A percentile compares a stretch with the other conserved stretches of the same genome.
phyloP scores from a whole-genome alignment of 148 eudicot species.

The Drosera capensis region DNA sequence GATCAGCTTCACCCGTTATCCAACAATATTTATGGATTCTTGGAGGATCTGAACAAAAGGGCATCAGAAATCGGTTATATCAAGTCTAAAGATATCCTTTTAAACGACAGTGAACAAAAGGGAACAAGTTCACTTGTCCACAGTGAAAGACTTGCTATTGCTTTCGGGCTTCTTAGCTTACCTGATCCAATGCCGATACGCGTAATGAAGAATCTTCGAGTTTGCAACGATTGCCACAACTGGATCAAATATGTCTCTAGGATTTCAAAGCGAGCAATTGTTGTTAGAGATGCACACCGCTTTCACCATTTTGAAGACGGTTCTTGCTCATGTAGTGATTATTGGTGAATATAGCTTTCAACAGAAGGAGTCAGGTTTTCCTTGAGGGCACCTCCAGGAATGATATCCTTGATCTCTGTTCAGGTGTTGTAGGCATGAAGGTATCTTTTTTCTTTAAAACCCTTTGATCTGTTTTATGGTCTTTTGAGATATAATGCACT shows the following conservation, averaged over 20 bases:
- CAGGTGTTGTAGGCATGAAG: too few relatives aligned
- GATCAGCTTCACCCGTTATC: slow-evolving; percentile 66
- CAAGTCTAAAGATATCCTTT: slow-evolving; percentile 27
- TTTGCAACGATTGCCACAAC: slow-evolving; percentile 82
- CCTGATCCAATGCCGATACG: slow-evolving; percentile 35
- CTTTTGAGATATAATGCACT: too few relatives aligned
- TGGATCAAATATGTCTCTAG: slow-evolving; percentile 66
- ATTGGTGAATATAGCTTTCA: slow-evolving; percentile 24
- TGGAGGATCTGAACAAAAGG: slow-evolving; percentile 41
- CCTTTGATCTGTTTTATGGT: too few relatives aligned
- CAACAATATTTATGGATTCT: slow-evolving; percentile 41
- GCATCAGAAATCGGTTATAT: slow-evolving; percentile 50
- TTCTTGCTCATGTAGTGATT: slow-evolving; percentile 66
- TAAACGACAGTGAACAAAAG: slow-evolving; percentile 39
- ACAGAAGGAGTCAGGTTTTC: too few relatives aligned
- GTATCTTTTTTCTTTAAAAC: too few relatives aligned
- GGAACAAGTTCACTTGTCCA: slow-evolving; percentile 32
- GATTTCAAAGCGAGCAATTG: slow-evolving; percentile 40
- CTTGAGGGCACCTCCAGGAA: too few relatives aligned
- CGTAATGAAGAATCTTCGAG: slow-evolving; percentile 82
- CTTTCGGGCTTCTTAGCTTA: slow-evolving; percentile 61
- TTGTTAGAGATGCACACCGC: slow-evolving; percentile 72
- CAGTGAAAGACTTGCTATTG: slow-evolving; percentile 72
- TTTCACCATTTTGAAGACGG: slow-evolving; percentile 79
- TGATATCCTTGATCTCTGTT: too few relatives aligned